phyloP scores from a whole-genome alignment of 1,284 basidiomycete species.

The Microbotryum silenes-acaulis region DNA sequence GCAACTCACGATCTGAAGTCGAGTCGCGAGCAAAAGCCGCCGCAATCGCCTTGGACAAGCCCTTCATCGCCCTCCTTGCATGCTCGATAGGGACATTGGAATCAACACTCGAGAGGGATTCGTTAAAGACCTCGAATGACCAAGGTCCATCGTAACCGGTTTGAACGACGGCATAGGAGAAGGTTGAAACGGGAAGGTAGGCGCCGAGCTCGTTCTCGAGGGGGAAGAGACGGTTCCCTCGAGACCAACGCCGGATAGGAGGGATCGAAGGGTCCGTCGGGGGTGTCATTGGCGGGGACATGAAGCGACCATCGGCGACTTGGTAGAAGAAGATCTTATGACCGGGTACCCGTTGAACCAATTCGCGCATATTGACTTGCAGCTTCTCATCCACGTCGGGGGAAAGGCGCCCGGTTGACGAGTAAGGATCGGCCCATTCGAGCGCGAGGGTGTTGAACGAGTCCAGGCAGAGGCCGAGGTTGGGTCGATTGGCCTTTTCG shows the following conservation, averaged over 20 bases:
- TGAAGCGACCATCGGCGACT: constrained; percentile 39
- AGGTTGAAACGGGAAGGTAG: constrained; percentile 39
- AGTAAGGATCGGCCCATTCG: constrained; percentile 39
- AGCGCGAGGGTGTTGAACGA: constrained; percentile 43
- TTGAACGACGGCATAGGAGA: constrained; percentile 37
- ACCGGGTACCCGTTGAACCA: constrained; percentile 28
- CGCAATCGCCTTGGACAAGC: constrained; percentile 12
- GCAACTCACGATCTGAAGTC: no score
- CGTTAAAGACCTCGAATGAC: constrained; percentile 43
- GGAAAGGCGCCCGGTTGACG: constrained; percentile 25
- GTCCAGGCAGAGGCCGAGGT: constrained; percentile 42
- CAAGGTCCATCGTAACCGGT: constrained; percentile 41
- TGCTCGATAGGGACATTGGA: constrained; percentile 34
- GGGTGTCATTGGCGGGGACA: constrained; percentile 34
- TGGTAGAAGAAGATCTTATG: constrained; percentile 41
- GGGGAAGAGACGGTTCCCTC: constrained; percentile 40
- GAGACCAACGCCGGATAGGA: constrained; percentile 40
- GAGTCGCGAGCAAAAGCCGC: constrained; percentile 12
- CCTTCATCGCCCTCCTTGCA: constrained; percentile 34
- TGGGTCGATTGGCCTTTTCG: constrained; percentile 33
- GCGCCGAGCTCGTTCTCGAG: constrained; percentile 38
- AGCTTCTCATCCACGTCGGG: constrained; percentile 32
- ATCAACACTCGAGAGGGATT: constrained; percentile 31
- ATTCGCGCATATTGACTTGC: constrained; percentile 26
- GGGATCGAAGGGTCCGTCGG: constrained; percentile 38